Conservation (phyloP, 2,329 filamentous ascomycete species). For the Fusarium brevicatenulatum region DNA sequence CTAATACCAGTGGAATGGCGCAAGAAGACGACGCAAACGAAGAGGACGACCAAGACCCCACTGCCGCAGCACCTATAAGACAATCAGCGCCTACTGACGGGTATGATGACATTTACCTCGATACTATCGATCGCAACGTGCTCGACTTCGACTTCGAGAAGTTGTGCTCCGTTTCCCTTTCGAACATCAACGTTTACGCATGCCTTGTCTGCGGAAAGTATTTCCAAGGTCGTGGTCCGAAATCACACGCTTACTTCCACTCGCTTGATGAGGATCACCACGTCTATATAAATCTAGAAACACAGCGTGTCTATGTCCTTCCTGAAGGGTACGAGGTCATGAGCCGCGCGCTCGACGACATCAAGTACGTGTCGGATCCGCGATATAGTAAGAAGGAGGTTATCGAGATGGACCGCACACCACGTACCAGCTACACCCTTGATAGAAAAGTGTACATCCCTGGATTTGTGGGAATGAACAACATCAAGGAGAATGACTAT, state of each 20-base stretch:
- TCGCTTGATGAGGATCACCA: conserved; percentile 95
- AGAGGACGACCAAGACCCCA: conserved; percentile 55
- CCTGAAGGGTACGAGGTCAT: conserved; percentile 97
- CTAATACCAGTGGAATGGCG: conserved; percentile 45
- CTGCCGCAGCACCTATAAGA: conserved; percentile 47
- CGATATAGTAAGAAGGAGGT: conserved; percentile 85
- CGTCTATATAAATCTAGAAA: conserved; percentile 98
- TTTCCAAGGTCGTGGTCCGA: conserved; percentile 91
- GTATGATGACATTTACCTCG: conserved; percentile 95
- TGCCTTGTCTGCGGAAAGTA: conserved; percentile 98
- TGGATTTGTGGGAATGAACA: conserved; percentile 98
- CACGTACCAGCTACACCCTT: conserved; percentile 76
- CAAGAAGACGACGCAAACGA: conserved; percentile 51
- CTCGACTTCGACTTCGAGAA: conserved; percentile 99
- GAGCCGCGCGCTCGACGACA: conserved; percentile 94
- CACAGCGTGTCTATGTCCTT: conserved; percentile 88
- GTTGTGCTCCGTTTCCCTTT: conserved; percentile 93
- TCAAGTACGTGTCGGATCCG: conserved; percentile 97
- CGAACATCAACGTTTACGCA: conserved; percentile 98
- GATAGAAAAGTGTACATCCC: conserved; percentile 87
- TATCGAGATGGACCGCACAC: conserved; percentile 76
- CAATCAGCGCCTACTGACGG: conserved; percentile 85
- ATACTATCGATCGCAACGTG: conserved; percentile 92
- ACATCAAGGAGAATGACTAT: conserved; percentile 99
- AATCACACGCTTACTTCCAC: conserved; percentile 97